Base-by-base conservation (phyloP, 306 rosid genomes). In the Cicer judaicum region DNA sequence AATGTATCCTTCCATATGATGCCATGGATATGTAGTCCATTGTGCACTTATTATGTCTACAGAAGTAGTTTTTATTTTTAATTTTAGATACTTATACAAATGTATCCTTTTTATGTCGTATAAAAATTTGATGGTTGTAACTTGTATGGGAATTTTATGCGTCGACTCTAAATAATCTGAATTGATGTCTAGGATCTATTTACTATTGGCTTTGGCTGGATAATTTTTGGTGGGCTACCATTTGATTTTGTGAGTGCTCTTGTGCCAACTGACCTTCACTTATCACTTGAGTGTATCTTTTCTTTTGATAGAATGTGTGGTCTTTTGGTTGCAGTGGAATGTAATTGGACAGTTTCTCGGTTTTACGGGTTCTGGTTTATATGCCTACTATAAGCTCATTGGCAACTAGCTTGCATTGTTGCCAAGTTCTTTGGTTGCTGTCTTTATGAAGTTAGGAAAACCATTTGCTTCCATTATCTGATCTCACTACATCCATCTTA, bases 141-240 rank as follows among this genome's bases (percentile, higher is more conserved):
- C 36, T 29, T 29, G 5, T 24, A 24, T 61, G 50, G 10, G 0
- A 5, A 61, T 78, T 57, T 75, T 69, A 63, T 43, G 72, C 9
- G 8, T 47, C 65, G 52, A 47, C 46, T 42, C 72, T 69, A 40
- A 68, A 44, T 67, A 12, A 44, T 66, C 36, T 75, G 55, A 48
- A 43, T 70, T 75, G 71, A 50, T 68, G 73, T 67, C 21, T 69
- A 88, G 98, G 96, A 92, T 87, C 64, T 90, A 14, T 90, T 90
- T 73, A 93, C 98, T 41, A 86, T 88, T 74, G 91, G 98, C 43
- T 84, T 93, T 80, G 98, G 98, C 73, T 93, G 98, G 98, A 70
- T 86, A 16, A 55, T 93, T 29, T 93, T 93, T 78, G 98, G 96
- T 24, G 93, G 98, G 80, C 97, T 93, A 54, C 93, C 90, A 16